These are phyloP conservation scores for Aspergillus glaucus DNA, from an alignment of 2,329 filamentous ascomycete genomes.

Conservation along the genomic window DNA sequence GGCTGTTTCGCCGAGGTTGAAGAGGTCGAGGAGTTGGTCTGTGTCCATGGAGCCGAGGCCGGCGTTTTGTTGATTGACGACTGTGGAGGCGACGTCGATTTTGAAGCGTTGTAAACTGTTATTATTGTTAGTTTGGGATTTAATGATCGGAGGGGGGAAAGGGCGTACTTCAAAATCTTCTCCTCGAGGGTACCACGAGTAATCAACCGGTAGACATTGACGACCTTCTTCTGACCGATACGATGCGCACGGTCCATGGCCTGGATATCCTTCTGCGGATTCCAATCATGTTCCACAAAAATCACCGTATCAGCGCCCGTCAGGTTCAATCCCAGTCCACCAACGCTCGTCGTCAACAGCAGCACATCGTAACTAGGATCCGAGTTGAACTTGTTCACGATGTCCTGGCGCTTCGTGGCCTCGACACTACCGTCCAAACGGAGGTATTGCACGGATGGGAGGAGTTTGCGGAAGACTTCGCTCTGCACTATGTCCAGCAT, in stretches of 20 bases:
- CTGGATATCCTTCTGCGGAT: slow-evolving; percentile 96
- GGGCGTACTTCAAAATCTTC: slow-evolving; percentile 77
- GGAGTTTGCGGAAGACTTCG: slow-evolving; percentile 79
- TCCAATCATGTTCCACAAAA: slow-evolving; percentile 99
- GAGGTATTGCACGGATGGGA: slow-evolving; percentile 88
- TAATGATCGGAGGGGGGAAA: slow-evolving; percentile 8
- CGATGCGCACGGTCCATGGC: slow-evolving; percentile 98
- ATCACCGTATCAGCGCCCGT: slow-evolving; percentile 98
- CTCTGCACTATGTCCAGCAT: slow-evolving; percentile 99
- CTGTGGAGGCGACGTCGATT: slow-evolving; percentile 95
- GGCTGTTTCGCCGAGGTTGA: slow-evolving; percentile 73
- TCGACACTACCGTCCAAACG: slow-evolving; percentile 93
- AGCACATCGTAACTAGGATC: slow-evolving; percentile 95
- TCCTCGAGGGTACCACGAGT: slow-evolving; percentile 94
- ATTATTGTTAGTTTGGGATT: slow-evolving; percentile 8
- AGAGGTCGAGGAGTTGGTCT: slow-evolving; percentile 93
- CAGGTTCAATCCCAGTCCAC: slow-evolving; percentile 87
- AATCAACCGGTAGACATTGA: slow-evolving; percentile 96
- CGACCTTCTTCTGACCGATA: slow-evolving; percentile 99
- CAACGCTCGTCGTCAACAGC: slow-evolving; percentile 88
- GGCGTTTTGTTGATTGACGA: slow-evolving; percentile 98
- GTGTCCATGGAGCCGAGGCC: slow-evolving; percentile 95
- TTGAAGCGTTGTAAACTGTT: slow-evolving; percentile 92
- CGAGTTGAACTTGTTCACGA: slow-evolving; percentile 98
- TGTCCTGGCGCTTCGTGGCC: slow-evolving; percentile 87